Conservation (phyloP, 2,329 filamentous ascomycete species). For the Sporothrix curviconia region DNA sequence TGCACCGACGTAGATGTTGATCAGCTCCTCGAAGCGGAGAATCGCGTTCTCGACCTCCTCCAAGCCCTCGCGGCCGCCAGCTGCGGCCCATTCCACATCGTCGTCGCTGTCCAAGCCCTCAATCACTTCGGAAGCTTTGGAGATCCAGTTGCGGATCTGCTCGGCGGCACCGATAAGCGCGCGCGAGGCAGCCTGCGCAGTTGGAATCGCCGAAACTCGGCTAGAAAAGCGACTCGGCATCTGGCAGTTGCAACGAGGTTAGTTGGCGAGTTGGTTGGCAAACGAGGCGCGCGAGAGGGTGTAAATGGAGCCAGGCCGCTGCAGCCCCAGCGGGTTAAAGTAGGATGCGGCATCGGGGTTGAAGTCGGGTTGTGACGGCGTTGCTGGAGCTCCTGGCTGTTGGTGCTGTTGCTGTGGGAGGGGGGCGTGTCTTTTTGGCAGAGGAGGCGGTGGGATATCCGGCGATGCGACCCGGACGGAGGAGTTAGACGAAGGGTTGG, state of each 20-base stretch:
- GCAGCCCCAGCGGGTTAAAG: conserved; percentile 60
- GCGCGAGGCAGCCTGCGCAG: conserved; percentile 73
- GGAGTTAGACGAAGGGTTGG: background rate
- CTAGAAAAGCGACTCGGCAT: conserved; percentile 76
- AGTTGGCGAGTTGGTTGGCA: conserved; percentile 88
- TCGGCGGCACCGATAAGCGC: conserved; percentile 82
- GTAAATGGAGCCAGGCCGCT: conserved; percentile 80
- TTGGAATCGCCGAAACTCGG: conserved; percentile 77
- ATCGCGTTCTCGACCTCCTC: conserved; percentile 70
- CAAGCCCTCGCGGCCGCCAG: conserved; percentile 73
- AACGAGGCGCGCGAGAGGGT: conserved; percentile 89
- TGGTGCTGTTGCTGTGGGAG: conserved; percentile 21
- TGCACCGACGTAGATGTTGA: conserved; percentile 88
- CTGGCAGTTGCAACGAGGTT: conserved; percentile 81
- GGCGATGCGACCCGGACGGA: background rate
- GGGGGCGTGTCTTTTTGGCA: conserved; percentile 48
- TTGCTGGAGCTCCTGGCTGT: conserved; percentile 12
- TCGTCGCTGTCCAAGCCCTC: conserved; percentile 87
- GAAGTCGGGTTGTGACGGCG: conserved; percentile 33
- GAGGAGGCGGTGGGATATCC: conserved; percentile 35
- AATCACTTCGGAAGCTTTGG: conserved; percentile 84
- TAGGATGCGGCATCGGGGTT: conserved; percentile 51
- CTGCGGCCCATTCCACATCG: conserved; percentile 94
- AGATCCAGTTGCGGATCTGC: conserved; percentile 90
- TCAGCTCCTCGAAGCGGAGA: conserved; percentile 74